Conservation (phyloP, 192 early-diverging fungal species). For the Coemansia sp. region DNA sequence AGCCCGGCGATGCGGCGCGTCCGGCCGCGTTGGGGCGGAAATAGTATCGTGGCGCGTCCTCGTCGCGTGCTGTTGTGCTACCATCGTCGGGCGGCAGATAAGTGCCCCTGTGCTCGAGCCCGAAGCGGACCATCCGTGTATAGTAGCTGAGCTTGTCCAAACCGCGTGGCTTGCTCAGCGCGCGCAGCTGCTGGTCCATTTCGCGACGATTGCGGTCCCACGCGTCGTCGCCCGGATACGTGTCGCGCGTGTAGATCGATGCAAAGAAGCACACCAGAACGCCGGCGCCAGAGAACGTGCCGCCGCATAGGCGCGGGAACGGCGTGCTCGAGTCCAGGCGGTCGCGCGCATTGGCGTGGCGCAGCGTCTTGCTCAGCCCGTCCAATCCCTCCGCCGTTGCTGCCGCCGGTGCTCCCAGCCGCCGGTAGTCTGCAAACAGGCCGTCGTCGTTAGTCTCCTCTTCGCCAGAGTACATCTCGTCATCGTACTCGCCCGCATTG, state of each 20-base stretch:
- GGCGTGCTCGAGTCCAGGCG: slow-evolving; percentile 39
- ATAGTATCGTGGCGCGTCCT: slow-evolving; percentile 46
- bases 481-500: neutral
- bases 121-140: slow-evolving; percentile 39
- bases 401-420: slow-evolving; percentile 14
- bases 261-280: slow-evolving; percentile 52
- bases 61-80: slow-evolving; percentile 31
- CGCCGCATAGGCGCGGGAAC: slow-evolving; percentile 56
- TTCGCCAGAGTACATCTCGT: too few relatives aligned
- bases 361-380: slow-evolving; percentile 18
- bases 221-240: slow-evolving; percentile 24
- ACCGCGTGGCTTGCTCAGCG: slow-evolving; percentile 40
- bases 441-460: slow-evolving; percentile 5
- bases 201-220: slow-evolving; percentile 32
- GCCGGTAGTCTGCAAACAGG: slow-evolving; percentile 23
- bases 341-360: slow-evolving; percentile 35
- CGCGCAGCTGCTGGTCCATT: slow-evolving; percentile 42
- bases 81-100: slow-evolving; percentile 24
- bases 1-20: neutral
- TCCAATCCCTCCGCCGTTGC: slow-evolving; percentile 16
- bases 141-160: slow-evolving; percentile 30
- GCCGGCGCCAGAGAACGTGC: slow-evolving; percentile 47
- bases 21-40: slow-evolving; percentile 20
- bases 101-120: slow-evolving; percentile 31
- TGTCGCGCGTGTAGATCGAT: slow-evolving; percentile 41